These are phyloP conservation scores for Globisporangium solare DNA, from an alignment of 352 stramenopile species.

Conservation along the genomic window DNA sequence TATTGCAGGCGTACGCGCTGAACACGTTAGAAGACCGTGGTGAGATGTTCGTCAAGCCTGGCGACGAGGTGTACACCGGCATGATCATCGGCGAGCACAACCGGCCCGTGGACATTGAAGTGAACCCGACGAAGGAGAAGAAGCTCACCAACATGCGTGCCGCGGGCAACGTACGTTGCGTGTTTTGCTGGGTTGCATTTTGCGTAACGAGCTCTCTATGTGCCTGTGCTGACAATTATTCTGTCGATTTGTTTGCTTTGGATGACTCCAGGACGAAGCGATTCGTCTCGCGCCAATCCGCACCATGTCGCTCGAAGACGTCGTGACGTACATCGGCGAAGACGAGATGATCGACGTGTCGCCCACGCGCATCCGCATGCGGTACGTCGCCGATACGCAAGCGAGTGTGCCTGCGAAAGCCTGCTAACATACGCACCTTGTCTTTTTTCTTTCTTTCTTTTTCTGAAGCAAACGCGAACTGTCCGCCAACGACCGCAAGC, in stretches of 20 bases:
- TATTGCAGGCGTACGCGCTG: slow-evolving; percentile 89
- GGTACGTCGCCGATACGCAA: slow-evolving; percentile 17
- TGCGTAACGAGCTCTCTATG: neutral
- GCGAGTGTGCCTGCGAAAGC: neutral
- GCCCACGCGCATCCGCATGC: slow-evolving; percentile 91
- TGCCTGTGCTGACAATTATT: neutral
- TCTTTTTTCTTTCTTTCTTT: neutral
- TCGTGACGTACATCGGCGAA: slow-evolving; percentile 96
- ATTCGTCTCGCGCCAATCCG: slow-evolving; percentile 91
- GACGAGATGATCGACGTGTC: slow-evolving; percentile 99
- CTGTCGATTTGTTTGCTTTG: slow-evolving; percentile 2
- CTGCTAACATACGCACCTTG: neutral
- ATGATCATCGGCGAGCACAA: slow-evolving; percentile 99
- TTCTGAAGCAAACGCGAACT: slow-evolving; percentile 58
- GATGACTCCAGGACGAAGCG: slow-evolving; percentile 94
- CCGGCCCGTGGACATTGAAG: slow-evolving; percentile 93
- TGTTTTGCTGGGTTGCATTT: neutral
- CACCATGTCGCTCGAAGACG: slow-evolving; percentile 94
- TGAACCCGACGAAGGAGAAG: slow-evolving; percentile 98
- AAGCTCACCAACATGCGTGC: slow-evolving; percentile 97
- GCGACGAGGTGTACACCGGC: slow-evolving; percentile 94
- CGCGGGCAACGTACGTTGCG: slow-evolving; percentile 56
- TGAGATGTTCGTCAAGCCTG: slow-evolving; percentile 94
- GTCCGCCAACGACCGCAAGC: slow-evolving; percentile 57
- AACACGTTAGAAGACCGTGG: slow-evolving; percentile 91